Evolutionary conservation across 177 flowering plant species (phyloP).

Genomic region (Vitis hybrid): DNA sequence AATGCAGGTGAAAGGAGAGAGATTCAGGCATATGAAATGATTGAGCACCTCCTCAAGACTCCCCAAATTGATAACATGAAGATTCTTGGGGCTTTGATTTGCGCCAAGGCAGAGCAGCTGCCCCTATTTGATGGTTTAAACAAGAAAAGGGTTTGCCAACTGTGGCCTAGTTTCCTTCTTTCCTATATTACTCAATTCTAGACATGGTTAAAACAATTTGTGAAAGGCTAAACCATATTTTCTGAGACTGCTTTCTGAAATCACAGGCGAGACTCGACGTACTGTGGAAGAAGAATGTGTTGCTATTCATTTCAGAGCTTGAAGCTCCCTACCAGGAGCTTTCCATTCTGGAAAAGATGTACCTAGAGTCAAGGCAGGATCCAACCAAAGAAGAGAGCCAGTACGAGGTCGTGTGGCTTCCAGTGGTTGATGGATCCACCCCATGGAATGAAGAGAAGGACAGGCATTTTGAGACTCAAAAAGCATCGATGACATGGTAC

Average conservation of each 20-base stretch:
- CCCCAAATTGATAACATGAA: constrained; percentile 45
- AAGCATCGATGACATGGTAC: constrained; percentile 55
- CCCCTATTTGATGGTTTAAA: constrained; percentile 45
- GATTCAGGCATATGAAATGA: constrained; percentile 32
- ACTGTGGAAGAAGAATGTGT: constrained; percentile 44
- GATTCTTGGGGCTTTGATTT: constrained; percentile 41
- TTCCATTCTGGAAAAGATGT: constrained; percentile 36
- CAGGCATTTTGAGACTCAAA: constrained; percentile 30
- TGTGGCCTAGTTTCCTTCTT: too few species aligned
- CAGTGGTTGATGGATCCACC: constrained; percentile 31
- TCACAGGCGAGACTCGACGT: constrained; percentile 36
- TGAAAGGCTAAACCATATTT: too few species aligned
- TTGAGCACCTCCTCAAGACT: constrained; percentile 35
- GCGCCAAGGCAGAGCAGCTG: constrained; percentile 36
- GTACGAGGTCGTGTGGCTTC: constrained; percentile 59
- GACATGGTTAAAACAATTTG: too few species aligned
- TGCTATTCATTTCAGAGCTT: constrained; percentile 47
- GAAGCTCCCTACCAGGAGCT: constrained; percentile 41
- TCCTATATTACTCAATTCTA: too few species aligned
- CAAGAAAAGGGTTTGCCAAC: constrained; percentile 31
- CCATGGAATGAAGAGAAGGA: constrained; percentile 34
- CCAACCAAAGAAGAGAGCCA: constrained; percentile 35
- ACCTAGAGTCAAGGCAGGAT: constrained; percentile 30
- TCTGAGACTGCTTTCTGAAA: not conserved
- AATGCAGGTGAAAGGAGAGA: constrained; percentile 44